Evolutionary conservation across 805 yeast species (phyloP).

Genomic region (Candida argentea): DNA sequence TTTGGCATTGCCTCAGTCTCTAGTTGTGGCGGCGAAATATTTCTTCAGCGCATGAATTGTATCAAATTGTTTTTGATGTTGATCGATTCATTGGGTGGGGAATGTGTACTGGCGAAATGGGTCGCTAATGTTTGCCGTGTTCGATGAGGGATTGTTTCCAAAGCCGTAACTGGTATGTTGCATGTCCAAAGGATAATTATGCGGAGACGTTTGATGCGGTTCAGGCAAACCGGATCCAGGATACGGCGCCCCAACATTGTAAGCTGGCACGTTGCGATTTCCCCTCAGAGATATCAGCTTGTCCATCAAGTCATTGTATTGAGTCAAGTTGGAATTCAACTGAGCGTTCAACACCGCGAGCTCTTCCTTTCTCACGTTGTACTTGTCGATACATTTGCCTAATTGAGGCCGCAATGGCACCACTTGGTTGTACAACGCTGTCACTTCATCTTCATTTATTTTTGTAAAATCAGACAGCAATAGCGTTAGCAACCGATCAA

Average conservation of each 20-base stretch:
- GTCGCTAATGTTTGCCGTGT: slow-evolving; percentile 3
- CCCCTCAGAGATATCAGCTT: slow-evolving; percentile 12
- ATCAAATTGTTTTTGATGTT: too few relatives aligned
- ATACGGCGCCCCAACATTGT: slow-evolving; percentile 4
- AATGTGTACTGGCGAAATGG: slow-evolving; percentile 19
- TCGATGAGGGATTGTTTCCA: slow-evolving; percentile 17
- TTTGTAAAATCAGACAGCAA: slow-evolving; percentile 27
- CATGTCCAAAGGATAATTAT: slow-evolving; percentile 1
- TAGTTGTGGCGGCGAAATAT: too few relatives aligned
- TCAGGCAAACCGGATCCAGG: slow-evolving; percentile 1
- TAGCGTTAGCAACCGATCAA: slow-evolving; percentile 60
- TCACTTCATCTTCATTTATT: slow-evolving; percentile 54
- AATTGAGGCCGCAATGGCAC: slow-evolving; percentile 66
- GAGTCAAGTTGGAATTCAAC: slow-evolving; percentile 54
- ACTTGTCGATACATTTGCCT: slow-evolving; percentile 67
- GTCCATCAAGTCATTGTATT: slow-evolving; percentile 63
- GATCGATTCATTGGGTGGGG: slow-evolving; percentile 19
- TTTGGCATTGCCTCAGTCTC: too few relatives aligned
- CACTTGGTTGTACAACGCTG: slow-evolving; percentile 60
- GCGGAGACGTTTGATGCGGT: not conserved
- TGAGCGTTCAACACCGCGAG: slow-evolving; percentile 61
- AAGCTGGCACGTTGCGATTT: too few relatives aligned
- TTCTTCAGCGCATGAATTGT: too few relatives aligned
- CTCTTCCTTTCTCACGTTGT: slow-evolving; percentile 70
- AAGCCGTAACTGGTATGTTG: slow-evolving; percentile 34